A percentile compares a stretch with the other conserved stretches of the same genome.
Evolutionary conservation across 257 asterid species (phyloP).

Genomic region (Salvia rosmarinus): DNA sequence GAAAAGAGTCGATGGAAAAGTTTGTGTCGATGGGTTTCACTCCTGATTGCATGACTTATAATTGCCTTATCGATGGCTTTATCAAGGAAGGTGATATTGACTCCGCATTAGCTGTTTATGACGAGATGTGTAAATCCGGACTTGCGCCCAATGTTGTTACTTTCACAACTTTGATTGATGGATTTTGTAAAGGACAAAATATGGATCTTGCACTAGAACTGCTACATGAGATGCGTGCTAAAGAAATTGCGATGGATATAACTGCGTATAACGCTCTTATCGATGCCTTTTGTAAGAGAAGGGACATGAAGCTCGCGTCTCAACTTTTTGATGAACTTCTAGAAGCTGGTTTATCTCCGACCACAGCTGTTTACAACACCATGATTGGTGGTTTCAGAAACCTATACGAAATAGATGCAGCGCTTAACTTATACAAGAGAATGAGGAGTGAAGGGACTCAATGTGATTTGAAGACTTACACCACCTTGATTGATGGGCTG

Average conservation of each 20-base stretch:
- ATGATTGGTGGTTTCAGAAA: constrained; percentile 77
- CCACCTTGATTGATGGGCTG: constrained; percentile 77
- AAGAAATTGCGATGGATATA: constrained; percentile 68
- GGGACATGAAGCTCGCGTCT: constrained; percentile 65
- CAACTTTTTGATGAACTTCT: constrained; percentile 65
- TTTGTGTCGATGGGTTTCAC: constrained; percentile 49
- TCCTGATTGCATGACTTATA: constrained; percentile 67
- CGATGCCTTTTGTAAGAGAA: constrained; percentile 74
- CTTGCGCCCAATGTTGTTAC: constrained; percentile 63
- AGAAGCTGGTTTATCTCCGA: constrained; percentile 72
- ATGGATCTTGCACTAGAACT: constrained; percentile 57
- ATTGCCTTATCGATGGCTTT: constrained; percentile 74
- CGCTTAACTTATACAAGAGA: constrained; percentile 51
- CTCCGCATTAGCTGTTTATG: constrained; percentile 62
- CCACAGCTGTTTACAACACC: constrained; percentile 63
- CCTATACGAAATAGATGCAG: constrained; percentile 58
- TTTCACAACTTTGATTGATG: constrained; percentile 69
- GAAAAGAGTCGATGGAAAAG: constrained; percentile 53
- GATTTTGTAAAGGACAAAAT: constrained; percentile 58
- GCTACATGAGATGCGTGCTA: constrained; percentile 59
- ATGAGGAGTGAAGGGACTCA: constrained; percentile 63
- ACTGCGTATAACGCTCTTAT: constrained; percentile 65
- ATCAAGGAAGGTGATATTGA: constrained; percentile 57
- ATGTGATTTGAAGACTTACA: constrained; percentile 73
- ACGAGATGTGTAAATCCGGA: constrained; percentile 59